These are phyloP conservation scores for Entomortierella parvispora DNA, from an alignment of 192 early-diverging fungal species.

Conservation along the genomic window DNA sequence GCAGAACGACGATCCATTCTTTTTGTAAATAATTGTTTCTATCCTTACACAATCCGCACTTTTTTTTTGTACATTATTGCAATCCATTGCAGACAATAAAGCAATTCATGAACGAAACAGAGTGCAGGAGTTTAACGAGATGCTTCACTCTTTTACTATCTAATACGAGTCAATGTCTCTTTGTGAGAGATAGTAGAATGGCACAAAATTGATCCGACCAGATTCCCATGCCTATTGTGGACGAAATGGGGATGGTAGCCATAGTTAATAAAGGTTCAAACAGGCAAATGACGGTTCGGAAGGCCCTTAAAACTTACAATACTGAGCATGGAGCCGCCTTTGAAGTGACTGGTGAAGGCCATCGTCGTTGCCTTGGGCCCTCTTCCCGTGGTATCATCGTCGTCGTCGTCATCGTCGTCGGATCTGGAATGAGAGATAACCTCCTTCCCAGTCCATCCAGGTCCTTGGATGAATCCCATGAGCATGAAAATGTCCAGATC, in stretches of 20 bases:
- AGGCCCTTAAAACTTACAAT: conserved; percentile 15
- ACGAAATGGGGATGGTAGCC: too few relatives aligned
- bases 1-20: too few relatives aligned
- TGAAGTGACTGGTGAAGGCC: conserved; percentile 18
- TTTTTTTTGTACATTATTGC: too few relatives aligned
- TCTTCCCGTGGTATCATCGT: not conserved
- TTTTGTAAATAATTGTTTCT: not conserved
- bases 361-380: conserved; percentile 27
- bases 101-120: too few relatives aligned
- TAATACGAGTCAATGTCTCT: too few relatives aligned
- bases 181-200: conserved; percentile 30
- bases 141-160: too few relatives aligned
- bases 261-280: too few relatives aligned
- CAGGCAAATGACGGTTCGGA: not conserved
- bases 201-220: conserved; percentile 33
- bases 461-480: conserved; percentile 34
- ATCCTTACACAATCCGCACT: too few relatives aligned
- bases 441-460: conserved; percentile 23
- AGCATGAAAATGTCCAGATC: conserved; percentile 43
- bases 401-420: conserved; percentile 1
- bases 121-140: too few relatives aligned
- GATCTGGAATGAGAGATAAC: not conserved
- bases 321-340: conserved; percentile 23
- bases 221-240: conserved; percentile 53
- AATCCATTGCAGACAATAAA: too few relatives aligned